Evolutionary conservation across 768 basidiomycete species (phyloP).

Genomic region (Wakefieldia striispora): DNA sequence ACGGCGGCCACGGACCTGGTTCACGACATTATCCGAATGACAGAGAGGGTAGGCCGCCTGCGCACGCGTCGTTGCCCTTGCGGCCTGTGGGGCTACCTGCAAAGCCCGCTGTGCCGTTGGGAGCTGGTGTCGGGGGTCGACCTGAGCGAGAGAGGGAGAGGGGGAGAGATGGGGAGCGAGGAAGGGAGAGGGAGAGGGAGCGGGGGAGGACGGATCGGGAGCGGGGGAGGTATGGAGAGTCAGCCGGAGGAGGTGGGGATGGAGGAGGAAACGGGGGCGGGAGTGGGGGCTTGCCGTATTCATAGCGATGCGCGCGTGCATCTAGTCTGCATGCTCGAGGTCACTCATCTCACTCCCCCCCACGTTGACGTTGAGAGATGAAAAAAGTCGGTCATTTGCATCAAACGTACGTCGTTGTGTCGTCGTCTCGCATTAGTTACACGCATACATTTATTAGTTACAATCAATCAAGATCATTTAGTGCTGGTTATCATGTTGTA

Average conservation of each 20-base stretch:
- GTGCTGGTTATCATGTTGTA: conserved; percentile 12
- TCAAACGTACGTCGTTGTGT: conserved; percentile 4
- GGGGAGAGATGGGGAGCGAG: conserved; percentile 7
- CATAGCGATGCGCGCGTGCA: conserved; percentile 14
- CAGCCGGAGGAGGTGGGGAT: conserved; percentile 6
- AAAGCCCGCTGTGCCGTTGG: conserved; percentile 16
- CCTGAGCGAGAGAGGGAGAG: conserved; percentile 18
- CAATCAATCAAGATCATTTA: conserved; percentile 16
- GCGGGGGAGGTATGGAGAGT: conserved; percentile 16
- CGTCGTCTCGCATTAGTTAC: conserved; percentile 16
- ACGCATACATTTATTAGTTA: conserved; percentile 17
- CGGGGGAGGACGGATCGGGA: conserved; percentile 17
- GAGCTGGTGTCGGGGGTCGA: conserved; percentile 11
- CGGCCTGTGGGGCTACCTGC: conserved; percentile 19
- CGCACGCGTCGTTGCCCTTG: conserved; percentile 22
- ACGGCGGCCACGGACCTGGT: conserved; percentile 5
- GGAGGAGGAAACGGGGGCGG: conserved; percentile 6
- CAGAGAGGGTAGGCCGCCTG: conserved; percentile 7
- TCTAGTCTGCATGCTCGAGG: neutral
- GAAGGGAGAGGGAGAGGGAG: conserved; percentile 7
- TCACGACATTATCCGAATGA: conserved; percentile 11
- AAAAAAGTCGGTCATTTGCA: neutral
- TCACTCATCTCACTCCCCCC: neutral
- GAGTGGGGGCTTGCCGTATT: conserved; percentile 29
- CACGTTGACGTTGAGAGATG: neutral